These are phyloP conservation scores for Penicillium turbatum DNA, from an alignment of 495 filamentous ascomycete species.

Conservation along the genomic window DNA sequence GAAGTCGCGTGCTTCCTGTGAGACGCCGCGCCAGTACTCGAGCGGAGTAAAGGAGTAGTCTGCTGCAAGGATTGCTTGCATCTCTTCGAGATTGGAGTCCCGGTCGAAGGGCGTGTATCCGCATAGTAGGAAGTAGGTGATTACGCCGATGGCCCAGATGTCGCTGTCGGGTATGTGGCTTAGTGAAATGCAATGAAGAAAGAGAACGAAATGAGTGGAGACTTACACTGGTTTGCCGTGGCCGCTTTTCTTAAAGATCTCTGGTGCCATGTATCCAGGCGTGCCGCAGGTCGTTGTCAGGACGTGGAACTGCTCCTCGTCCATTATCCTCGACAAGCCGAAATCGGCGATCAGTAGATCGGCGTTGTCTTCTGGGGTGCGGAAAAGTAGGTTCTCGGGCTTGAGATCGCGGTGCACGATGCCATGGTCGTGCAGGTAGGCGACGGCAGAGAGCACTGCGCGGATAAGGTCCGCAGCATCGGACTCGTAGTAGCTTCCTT, in stretches of 20 bases:
- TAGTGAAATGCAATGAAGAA: neutral
- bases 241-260: slow-evolving; percentile 75
- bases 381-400: slow-evolving; percentile 52
- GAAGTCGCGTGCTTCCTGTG: slow-evolving; percentile 80
- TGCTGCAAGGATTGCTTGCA: slow-evolving; percentile 95
- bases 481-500: slow-evolving; percentile 96
- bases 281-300: slow-evolving; percentile 97
- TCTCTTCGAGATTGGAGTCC: slow-evolving; percentile 95
- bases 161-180: slow-evolving; percentile 43
- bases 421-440: slow-evolving; percentile 96
- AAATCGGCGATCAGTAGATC: slow-evolving; percentile 94
- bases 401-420: slow-evolving; percentile 89
- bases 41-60: slow-evolving; percentile 95
- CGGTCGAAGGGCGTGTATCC: slow-evolving; percentile 98
- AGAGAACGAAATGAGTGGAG: slow-evolving; percentile 6
- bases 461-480: slow-evolving; percentile 95
- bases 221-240: slow-evolving; percentile 77
- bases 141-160: slow-evolving; percentile 77
- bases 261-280: slow-evolving; percentile 91
- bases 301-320: slow-evolving; percentile 98
- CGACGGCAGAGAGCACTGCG: slow-evolving; percentile 92
- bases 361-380: slow-evolving; percentile 54
- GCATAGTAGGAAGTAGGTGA: slow-evolving; percentile 94
- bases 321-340: slow-evolving; percentile 92
- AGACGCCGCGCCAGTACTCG: slow-evolving; percentile 95